phyloP scores from a whole-genome alignment of 495 filamentous ascomycete genomes.

The Penicillium bovifimosum region DNA sequence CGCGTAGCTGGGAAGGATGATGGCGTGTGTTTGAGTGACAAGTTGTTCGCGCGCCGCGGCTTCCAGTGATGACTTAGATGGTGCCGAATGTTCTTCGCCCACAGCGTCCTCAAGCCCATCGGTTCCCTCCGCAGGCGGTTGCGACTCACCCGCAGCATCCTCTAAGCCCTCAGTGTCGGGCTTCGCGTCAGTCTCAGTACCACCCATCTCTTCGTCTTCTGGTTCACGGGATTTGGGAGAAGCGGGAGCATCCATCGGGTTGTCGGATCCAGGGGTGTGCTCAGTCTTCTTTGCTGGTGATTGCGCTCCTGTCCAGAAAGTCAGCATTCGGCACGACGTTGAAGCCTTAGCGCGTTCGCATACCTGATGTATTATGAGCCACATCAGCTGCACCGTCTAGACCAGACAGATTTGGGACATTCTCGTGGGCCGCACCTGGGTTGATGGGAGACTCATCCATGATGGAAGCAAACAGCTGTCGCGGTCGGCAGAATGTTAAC shows the following conservation, averaged over 20 bases:
- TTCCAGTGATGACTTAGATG: slow-evolving; percentile 75
- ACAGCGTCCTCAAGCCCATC: slow-evolving; percentile 38
- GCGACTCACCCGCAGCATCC: slow-evolving; percentile 33
- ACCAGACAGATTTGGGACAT: slow-evolving; percentile 23
- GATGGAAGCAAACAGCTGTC: slow-evolving; percentile 29
- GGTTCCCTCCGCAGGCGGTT: slow-evolving; percentile 16
- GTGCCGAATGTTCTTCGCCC: slow-evolving; percentile 45
- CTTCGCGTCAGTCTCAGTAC: slow-evolving; percentile 57
- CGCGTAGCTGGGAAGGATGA: slow-evolving; percentile 93
- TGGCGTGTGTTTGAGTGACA: slow-evolving; percentile 84
- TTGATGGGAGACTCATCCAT: slow-evolving; percentile 38
- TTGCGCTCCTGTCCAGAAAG: slow-evolving; percentile 23
- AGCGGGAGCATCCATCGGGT: slow-evolving; percentile 78
- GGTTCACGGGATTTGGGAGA: slow-evolving; percentile 64
- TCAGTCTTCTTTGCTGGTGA: slow-evolving; percentile 25
- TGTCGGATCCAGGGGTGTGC: slow-evolving; percentile 52
- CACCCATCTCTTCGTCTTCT: slow-evolving; percentile 86
- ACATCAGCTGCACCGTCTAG: slow-evolving; percentile 26
- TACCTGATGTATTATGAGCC: slow-evolving; percentile 30
- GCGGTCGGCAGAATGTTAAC: slow-evolving; percentile 33
- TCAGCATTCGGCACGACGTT: slow-evolving; percentile 17
- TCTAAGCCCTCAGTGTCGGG: slow-evolving; percentile 49
- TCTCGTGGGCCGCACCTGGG: slow-evolving; percentile 24
- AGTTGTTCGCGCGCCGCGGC: slow-evolving; percentile 83
- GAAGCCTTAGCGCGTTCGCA: slow-evolving; percentile 5